Conservation (phyloP, 2,329 filamentous ascomycete genomes). For the Ophiostoma pallidulum region DNA sequence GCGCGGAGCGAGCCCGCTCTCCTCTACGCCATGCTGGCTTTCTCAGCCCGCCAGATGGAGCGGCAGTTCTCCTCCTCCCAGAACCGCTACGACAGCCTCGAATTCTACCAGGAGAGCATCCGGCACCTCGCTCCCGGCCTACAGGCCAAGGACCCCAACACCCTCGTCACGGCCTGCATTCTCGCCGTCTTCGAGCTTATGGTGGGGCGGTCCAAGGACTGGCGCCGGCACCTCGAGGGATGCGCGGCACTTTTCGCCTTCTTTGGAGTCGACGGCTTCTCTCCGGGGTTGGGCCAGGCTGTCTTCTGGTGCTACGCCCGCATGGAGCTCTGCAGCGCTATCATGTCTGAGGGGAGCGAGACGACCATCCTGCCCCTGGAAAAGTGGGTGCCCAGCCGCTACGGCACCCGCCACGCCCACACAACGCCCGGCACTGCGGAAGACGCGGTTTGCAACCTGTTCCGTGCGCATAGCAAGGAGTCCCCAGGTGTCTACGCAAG, state of each 20-base stretch:
- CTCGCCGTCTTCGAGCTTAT: constrained; percentile 34
- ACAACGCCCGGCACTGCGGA: constrained; percentile 17
- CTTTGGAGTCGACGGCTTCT: constrained; percentile 43
- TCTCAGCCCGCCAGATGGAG: constrained; percentile 45
- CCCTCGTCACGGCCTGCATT: constrained; percentile 31
- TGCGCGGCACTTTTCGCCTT: constrained; percentile 46
- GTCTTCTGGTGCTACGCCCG: constrained; percentile 51
- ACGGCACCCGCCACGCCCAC: constrained; percentile 25
- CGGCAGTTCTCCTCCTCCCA: constrained; percentile 31
- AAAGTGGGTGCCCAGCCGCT: constrained; percentile 37
- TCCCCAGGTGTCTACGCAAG: constrained; percentile 48
- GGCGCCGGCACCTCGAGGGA: constrained; percentile 47
- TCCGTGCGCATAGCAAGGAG: constrained; percentile 20
- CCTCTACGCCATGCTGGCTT: constrained; percentile 41
- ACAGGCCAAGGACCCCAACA: constrained; percentile 24
- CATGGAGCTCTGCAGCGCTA: constrained; percentile 47
- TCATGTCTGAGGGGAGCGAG: constrained; percentile 44
- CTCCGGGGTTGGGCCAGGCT: constrained; percentile 42
- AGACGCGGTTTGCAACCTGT: constrained; percentile 18
- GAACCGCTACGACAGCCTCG: constrained; percentile 41
- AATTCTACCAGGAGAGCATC: constrained; percentile 46
- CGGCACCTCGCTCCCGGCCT: constrained; percentile 29
- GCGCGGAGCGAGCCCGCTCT: constrained; percentile 37
- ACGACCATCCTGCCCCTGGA: constrained; percentile 38
- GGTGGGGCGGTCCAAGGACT: constrained; percentile 34